A percentile compares a stretch with the other conserved stretches of the same genome.
Evolutionary conservation across 441 rosid species (phyloP).

Genomic region (Corymbia citriodora): DNA sequence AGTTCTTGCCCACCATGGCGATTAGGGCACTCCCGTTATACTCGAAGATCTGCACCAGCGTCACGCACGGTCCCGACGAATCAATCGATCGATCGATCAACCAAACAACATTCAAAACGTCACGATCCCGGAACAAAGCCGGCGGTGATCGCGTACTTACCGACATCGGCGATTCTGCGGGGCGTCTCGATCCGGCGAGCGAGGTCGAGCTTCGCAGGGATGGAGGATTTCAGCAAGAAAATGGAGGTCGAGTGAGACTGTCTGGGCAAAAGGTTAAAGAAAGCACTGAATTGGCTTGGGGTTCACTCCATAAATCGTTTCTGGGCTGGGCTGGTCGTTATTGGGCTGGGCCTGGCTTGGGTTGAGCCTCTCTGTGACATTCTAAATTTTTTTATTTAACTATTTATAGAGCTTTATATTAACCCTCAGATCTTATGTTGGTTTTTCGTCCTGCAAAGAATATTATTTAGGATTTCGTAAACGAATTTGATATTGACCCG

Average conservation of each 20-base stretch:
- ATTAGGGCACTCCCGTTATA: constrained; percentile 96
- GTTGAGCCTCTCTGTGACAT: too few relatives aligned
- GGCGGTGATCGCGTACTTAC: constrained; percentile 6
- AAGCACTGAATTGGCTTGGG: neutral
- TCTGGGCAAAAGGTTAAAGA: neutral
- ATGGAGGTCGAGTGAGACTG: neutral
- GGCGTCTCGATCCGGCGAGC: neutral
- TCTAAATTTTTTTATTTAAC: too few relatives aligned
- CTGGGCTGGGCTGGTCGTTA: neutral
- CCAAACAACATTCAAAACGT: neutral
- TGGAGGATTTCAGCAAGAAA: neutral
- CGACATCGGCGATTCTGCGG: constrained; percentile 28
- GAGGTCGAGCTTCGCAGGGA: neutral
- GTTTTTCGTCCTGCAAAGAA: too few relatives aligned
- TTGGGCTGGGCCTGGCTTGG: too few relatives aligned
- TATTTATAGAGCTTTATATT: too few relatives aligned
- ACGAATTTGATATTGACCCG: too few relatives aligned
- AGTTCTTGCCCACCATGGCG: constrained; percentile 99
- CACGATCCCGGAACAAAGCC: neutral
- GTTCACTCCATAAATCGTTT: neutral
- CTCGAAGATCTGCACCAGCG: constrained; percentile 62
- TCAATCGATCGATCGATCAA: too few relatives aligned
- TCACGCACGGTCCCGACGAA: neutral
- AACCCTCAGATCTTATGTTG: too few relatives aligned
- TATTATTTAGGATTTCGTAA: too few relatives aligned